Base-by-base conservation (phyloP, 495 filamentous ascomycete genomes). In the Xylaria venustula region DNA sequence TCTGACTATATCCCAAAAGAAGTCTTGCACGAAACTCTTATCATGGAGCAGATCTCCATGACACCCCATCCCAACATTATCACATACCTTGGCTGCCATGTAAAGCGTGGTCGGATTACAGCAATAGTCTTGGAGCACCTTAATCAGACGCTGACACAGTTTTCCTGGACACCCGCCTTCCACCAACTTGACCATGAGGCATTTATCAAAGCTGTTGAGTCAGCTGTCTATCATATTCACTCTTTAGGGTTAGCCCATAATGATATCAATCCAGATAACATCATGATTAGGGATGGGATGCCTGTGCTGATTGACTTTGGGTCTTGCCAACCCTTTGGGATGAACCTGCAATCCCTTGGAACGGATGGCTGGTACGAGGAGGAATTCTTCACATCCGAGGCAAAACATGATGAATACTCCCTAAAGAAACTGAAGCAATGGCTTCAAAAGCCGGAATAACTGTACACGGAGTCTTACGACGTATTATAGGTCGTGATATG, bases 161-260 rank as follows among this genome's bases (percentile, higher is more conserved):
- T 25, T 12, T 34, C 26, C 11, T 41, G 25, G 15, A 28, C 15
- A 20, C 25, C 25, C 11, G 26, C 11, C 15, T n/a, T 53, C 4
- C 32, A 40, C 15, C 19, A 28, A 15, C 26, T 53, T 2, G 32
- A 53, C 11, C 15, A 23, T 9, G 32, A 53, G 7, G 11, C 1
- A 53, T 53, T 53, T 17, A 0, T 53, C 32, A 3, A 0, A 0
- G 32, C 17, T 61, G 64, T 76, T 6, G 59, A 73, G 50, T 70
- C 67, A 17, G 65, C 67, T 22, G 64, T 77, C 14, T n/a, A 51
- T 15, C 61, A 75, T 52, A 36, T 77, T n/a, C 74, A 75, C 51
- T 45, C 54, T 1, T 55, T 69, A 14, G 74, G 74, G 0, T 64
- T 70, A 36, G 77, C 74, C 14, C 77, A 79, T 49, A 77, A 77